Evolutionary conservation across 805 yeast genomes (phyloP).

Genomic region (Monosporozyma aquatica): DNA sequence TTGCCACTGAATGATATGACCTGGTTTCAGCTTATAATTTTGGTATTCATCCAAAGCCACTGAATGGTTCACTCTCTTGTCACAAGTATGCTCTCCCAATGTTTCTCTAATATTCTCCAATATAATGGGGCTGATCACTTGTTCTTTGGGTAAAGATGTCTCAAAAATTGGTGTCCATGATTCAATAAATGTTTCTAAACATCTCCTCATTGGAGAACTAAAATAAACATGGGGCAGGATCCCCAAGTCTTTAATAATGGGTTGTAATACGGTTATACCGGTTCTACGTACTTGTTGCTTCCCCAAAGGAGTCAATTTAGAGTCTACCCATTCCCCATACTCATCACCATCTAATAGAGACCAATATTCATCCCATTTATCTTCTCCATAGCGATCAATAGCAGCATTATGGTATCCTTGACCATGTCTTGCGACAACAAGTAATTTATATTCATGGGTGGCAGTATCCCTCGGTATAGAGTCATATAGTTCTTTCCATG

Average conservation of each 20-base stretch:
- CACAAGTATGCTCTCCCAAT: slow-evolving; percentile 52
- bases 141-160: slow-evolving; percentile 8
- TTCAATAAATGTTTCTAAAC: slow-evolving; percentile 44
- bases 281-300: slow-evolving; percentile 46
- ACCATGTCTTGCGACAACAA: slow-evolving; percentile 45
- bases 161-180: slow-evolving; percentile 48
- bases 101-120: slow-evolving; percentile 50
- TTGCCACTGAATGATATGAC: slow-evolving; percentile 35
- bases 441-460: slow-evolving; percentile 14
- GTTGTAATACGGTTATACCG: slow-evolving; percentile 16
- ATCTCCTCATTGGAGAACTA: slow-evolving; percentile 56
- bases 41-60: slow-evolving; percentile 14
- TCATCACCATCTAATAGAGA: slow-evolving; percentile 45
- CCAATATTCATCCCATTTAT: slow-evolving; percentile 53
- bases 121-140: slow-evolving; percentile 14
- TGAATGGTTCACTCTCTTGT: slow-evolving; percentile 36
- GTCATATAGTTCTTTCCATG: slow-evolving; percentile 17
- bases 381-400: slow-evolving; percentile 44
- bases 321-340: slow-evolving; percentile 41
- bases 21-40: slow-evolving; percentile 9
- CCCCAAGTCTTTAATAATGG: slow-evolving; percentile 33
- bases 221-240: slow-evolving; percentile 50
- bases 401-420: slow-evolving; percentile 59
- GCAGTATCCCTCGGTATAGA: slow-evolving; percentile 17
- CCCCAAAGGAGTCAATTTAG: slow-evolving; percentile 48